phyloP scores from a whole-genome alignment of 2,329 filamentous ascomycete genomes.

The Pseudogymnoascus sp. region DNA sequence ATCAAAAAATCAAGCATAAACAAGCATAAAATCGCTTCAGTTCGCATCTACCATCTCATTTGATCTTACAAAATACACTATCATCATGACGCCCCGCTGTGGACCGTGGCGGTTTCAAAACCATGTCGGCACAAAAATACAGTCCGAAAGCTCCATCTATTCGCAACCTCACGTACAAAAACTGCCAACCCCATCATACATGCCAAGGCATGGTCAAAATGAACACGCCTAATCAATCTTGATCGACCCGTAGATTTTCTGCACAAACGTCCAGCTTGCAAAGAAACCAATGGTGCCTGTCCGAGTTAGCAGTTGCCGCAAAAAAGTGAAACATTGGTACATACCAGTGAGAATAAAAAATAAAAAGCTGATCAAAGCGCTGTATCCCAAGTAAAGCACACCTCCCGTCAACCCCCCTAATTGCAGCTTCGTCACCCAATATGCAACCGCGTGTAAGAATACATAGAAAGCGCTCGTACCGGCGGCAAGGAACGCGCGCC shows the following conservation, averaged over 20 bases:
- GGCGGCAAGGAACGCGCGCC: constrained; percentile 86
- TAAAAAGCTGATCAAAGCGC: constrained; percentile 76
- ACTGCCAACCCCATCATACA: background rate
- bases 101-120: background rate
- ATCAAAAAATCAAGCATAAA: background rate
- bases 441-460: constrained; percentile 83
- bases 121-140: background rate
- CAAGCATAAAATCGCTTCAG: background rate
- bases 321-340: constrained; percentile 25
- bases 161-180: background rate
- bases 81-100: constrained; percentile 1
- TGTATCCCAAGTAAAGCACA: constrained; percentile 91
- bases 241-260: constrained; percentile 93
- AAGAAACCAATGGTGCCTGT: constrained; percentile 92
- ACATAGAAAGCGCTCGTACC: constrained; percentile 89
- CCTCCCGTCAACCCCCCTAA: constrained; percentile 79
- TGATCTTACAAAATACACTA: constrained; percentile 2
- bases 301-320: constrained; percentile 17
- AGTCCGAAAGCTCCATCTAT: background rate
- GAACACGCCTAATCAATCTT: constrained; percentile 69
- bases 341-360: constrained; percentile 92
- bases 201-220: background rate
- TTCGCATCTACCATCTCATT: background rate
- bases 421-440: constrained; percentile 82
- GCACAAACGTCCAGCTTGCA: constrained; percentile 87